Evolutionary conservation across 2,329 filamentous ascomycete species (phyloP).

Genomic region (Dissoconium aciculare): DNA sequence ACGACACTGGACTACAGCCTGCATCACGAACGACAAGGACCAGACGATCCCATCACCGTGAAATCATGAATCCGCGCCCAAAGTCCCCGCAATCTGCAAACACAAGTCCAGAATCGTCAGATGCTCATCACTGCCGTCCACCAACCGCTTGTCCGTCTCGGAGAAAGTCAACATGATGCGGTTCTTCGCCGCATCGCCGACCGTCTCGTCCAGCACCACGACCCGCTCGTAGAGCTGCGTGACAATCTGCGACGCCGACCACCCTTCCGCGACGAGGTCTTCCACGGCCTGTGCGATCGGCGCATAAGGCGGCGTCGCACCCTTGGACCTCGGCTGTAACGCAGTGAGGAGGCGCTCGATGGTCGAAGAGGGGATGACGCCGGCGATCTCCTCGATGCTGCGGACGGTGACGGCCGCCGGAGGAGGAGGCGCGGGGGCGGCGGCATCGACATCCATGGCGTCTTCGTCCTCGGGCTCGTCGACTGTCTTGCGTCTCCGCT

Average conservation of each 20-base stretch:
- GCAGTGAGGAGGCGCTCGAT: constrained; percentile 57
- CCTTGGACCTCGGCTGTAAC: constrained; percentile 50
- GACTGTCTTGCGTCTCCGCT: constrained; percentile 35
- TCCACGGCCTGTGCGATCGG: constrained; percentile 66
- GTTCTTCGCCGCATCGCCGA: constrained; percentile 77
- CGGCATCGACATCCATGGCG: constrained; percentile 35
- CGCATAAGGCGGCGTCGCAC: constrained; percentile 46
- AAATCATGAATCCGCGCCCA: background rate
- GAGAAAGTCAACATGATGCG: constrained; percentile 81
- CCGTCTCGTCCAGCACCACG: constrained; percentile 61
- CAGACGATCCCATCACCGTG: too few species aligned
- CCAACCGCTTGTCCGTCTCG: constrained; percentile 81
- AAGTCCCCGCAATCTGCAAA: constrained; percentile 46
- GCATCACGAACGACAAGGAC: too few species aligned
- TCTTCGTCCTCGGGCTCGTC: constrained; percentile 45
- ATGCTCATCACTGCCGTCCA: constrained; percentile 93
- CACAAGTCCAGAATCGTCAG: constrained; percentile 75
- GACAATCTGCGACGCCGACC: constrained; percentile 84
- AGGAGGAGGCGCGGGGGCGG: constrained; percentile 6
- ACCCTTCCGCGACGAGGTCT: constrained; percentile 87
- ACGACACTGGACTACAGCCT: too few species aligned
- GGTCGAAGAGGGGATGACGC: constrained; percentile 68
- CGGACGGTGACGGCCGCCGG: constrained; percentile 49
- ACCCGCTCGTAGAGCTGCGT: constrained; percentile 71
- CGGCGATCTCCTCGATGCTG: constrained; percentile 86